A percentile compares a stretch with the other conserved stretches of the same genome.
phyloP scores from a whole-genome alignment of 306 rosid genomes.

The Fagus sylvatica region DNA sequence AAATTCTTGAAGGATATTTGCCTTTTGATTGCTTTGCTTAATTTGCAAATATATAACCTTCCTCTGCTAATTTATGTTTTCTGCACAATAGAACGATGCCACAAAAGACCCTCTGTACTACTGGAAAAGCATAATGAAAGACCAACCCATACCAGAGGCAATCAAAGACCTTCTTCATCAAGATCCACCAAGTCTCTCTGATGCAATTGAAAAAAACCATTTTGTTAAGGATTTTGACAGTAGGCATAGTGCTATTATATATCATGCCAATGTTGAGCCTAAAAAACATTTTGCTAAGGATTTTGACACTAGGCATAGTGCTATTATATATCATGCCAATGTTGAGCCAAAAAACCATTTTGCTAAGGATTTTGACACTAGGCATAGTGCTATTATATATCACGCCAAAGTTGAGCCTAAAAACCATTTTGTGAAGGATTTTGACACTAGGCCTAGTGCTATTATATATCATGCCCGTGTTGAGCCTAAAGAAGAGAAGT shows the following conservation, averaged over 20 bases:
- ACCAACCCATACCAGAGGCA: constrained; percentile 64
- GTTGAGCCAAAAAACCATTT: no score
- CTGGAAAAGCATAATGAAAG: constrained; percentile 63
- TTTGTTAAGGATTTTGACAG: constrained; percentile 48
- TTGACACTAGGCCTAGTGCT: no score
- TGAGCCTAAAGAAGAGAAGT: background rate
- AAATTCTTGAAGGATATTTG: no score
- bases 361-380: no score
- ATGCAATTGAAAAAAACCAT: constrained; percentile 17
- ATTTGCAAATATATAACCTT: background rate
- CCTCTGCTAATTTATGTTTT: background rate
- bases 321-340: no score
- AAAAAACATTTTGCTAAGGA: no score
- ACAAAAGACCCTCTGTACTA: constrained; percentile 52
- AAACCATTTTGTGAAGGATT: no score
- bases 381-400: no score
- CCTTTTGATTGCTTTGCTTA: background rate
- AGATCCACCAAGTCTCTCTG: constrained; percentile 25
- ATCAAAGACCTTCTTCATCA: constrained; percentile 43
- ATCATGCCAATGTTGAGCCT: constrained; percentile 39
- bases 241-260: constrained; percentile 47
- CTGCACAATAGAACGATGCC: constrained; percentile 43
- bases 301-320: no score
- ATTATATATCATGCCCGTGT: no score
- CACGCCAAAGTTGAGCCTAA: no score